Conservation (phyloP, 139 green algal genomes). For the Coccomyxa sp. region DNA sequence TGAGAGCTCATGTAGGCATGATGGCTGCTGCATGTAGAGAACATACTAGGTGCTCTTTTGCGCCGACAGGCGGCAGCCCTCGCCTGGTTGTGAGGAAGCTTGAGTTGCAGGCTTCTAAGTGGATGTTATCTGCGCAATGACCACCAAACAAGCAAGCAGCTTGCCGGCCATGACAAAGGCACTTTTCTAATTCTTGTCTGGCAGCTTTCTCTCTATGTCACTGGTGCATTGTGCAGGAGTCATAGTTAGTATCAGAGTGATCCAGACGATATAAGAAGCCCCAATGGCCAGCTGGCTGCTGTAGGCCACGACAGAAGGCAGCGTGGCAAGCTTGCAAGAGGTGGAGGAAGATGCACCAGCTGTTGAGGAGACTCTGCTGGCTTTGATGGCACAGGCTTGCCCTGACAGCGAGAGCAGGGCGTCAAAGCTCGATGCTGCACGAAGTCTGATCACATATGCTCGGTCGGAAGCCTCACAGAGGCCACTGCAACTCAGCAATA, state of each 20-base stretch:
- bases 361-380: not conserved
- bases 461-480: not conserved
- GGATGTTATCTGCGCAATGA: too few species aligned
- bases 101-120: too few species aligned
- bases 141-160: too few species aligned
- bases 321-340: not conserved
- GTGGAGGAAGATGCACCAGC: not conserved
- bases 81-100: too few species aligned
- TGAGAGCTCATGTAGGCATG: too few species aligned
- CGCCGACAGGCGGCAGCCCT: too few species aligned
- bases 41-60: too few species aligned
- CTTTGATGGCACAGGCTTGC: not conserved
- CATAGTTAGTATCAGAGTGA: not conserved
- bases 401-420: not conserved
- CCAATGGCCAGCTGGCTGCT: not conserved
- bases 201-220: not conserved
- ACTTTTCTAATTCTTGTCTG: not conserved
- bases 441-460: not conserved
- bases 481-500: not conserved
- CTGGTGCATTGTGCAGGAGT: not conserved
- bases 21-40: too few species aligned
- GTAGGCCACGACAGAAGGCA: not conserved
- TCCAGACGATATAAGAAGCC: not conserved
- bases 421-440: not conserved
- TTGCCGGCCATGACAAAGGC: not conserved